Base-by-base conservation (phyloP, 106 monocot genomes). In the Platanthera zijinensis region DNA sequence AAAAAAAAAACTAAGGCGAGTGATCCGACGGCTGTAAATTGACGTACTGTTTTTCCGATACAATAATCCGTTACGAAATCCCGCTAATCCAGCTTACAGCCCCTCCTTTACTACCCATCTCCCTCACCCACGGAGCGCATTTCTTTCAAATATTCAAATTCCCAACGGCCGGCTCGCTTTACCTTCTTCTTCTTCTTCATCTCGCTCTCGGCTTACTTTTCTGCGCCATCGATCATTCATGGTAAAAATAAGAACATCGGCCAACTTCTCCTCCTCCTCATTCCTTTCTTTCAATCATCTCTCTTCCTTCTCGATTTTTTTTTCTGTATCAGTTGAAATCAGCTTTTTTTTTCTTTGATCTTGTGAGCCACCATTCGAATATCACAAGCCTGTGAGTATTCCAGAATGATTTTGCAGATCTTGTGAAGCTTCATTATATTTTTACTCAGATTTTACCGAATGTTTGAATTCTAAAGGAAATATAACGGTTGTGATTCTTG, bases 61-160 rank as follows among this genome's bases (percentile, higher is more conserved):
- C 15, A n/a, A 17, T 4, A 17, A n/a, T n/a, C 61, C 61, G 61
- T 63, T 63, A 63, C 63, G 56, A 56, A 63, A 25, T 53, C 52
- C 63, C 18, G 63, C 6, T 5, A 63, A 19, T 63, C 22, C 63
- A 19, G 63, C 63, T 9, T 21, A 21, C 22, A 53, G 13, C 7
- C n/a, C 59, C 17, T 17, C n/a, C 6, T 59, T 18, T 59, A 18
- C 59, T 17, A 17, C 59, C 6, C 6, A 10, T 59, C n/a, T 6
- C 6, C 3, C 61, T 18, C n/a, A n/a, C 6, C 15, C 2, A 61
- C n/a, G n/a, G 69, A 69, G 45, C 39, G 18, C 21, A 47, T 69
- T 46, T 69, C 69, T 12, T 69, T 69, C 69, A 32, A 69, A 69
- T 12, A 46, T 69, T 69, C 39, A 12, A 69, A 69, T 45, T 69